A percentile compares a stretch with the other conserved stretches of the same genome.
These are phyloP conservation scores for Calocybe cyanea DNA, from an alignment of 768 basidiomycete genomes.

Conservation along the genomic window DNA sequence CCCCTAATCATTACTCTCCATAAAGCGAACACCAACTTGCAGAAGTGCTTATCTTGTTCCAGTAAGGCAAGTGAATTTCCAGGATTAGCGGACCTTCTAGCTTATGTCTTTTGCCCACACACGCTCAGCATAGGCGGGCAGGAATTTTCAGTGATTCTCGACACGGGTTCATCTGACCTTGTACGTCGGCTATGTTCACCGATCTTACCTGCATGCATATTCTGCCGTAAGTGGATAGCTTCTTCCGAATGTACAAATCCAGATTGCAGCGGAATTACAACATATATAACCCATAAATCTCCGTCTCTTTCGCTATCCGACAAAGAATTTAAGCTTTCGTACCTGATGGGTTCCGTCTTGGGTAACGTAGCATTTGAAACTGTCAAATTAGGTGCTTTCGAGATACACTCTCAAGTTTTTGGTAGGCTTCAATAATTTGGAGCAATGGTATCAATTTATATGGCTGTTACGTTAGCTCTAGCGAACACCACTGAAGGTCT, in stretches of 20 bases:
- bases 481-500: conserved; percentile 41
- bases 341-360: conserved; percentile 46
- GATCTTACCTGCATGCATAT: not conserved
- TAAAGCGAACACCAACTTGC: not conserved
- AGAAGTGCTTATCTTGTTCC: conserved; percentile 17
- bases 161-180: conserved; percentile 58
- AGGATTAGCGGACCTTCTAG: not conserved
- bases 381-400: conserved; percentile 40
- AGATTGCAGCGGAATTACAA: conserved; percentile 43
- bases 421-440: conserved; percentile 1
- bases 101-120: conserved; percentile 6
- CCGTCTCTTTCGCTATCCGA: conserved; percentile 27
- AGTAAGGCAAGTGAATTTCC: conserved; percentile 11
- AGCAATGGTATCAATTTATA: not conserved
- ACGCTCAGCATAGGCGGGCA: conserved; percentile 35
- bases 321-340: conserved; percentile 39
- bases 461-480: conserved; percentile 8
- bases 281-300: conserved; percentile 32
- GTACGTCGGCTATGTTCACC: conserved; percentile 24
- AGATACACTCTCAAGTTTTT: conserved; percentile 40
- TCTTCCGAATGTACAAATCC: conserved; percentile 38
- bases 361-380: conserved; percentile 46
- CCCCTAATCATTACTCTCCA: not conserved
- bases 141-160: conserved; percentile 41
- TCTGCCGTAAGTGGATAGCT: conserved; percentile 42